Conservation (phyloP, 371 early-diverging fungal species). For the Mucor racemosus region DNA sequence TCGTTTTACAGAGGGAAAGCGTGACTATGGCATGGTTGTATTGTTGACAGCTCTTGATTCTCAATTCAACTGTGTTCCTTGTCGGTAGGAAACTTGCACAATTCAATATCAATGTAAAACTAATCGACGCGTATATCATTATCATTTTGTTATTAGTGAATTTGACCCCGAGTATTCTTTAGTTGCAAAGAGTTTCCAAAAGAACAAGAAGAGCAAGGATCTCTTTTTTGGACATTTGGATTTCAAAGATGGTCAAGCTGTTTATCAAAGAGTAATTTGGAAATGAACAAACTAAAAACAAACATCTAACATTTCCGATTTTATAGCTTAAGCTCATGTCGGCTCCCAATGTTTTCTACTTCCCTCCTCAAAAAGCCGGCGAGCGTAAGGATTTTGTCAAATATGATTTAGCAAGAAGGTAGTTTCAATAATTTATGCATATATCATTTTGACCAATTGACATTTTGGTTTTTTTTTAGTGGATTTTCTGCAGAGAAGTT, state of each 20-base stretch:
- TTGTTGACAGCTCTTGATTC: slow-evolving; percentile 77
- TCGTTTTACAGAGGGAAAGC: slow-evolving; percentile 70
- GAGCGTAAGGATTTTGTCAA: slow-evolving; percentile 38
- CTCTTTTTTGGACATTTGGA: slow-evolving; percentile 78
- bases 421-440: not conserved
- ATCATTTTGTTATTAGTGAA: slow-evolving; percentile 50
- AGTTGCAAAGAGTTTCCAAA: slow-evolving; percentile 66
- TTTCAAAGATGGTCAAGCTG: slow-evolving; percentile 72
- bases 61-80: slow-evolving; percentile 74
- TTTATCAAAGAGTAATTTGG: slow-evolving; percentile 69
- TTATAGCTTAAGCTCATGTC: slow-evolving; percentile 59
- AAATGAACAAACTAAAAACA: not conserved
- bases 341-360: slow-evolving; percentile 77
- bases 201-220: slow-evolving; percentile 47
- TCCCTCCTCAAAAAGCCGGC: slow-evolving; percentile 73
- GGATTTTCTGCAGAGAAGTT: slow-evolving; percentile 74
- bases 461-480: slow-evolving; percentile 34
- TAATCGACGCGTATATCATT: slow-evolving; percentile 10
- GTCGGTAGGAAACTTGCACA: slow-evolving; percentile 61
- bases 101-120: not conserved
- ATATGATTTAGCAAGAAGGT: slow-evolving; percentile 47
- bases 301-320: not conserved
- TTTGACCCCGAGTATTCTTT: slow-evolving; percentile 75
- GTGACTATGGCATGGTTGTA: slow-evolving; percentile 79
- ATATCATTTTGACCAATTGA: not conserved